Base-by-base conservation (phyloP, 108 stramenopile species). In the Epipyxis sp. region DNA sequence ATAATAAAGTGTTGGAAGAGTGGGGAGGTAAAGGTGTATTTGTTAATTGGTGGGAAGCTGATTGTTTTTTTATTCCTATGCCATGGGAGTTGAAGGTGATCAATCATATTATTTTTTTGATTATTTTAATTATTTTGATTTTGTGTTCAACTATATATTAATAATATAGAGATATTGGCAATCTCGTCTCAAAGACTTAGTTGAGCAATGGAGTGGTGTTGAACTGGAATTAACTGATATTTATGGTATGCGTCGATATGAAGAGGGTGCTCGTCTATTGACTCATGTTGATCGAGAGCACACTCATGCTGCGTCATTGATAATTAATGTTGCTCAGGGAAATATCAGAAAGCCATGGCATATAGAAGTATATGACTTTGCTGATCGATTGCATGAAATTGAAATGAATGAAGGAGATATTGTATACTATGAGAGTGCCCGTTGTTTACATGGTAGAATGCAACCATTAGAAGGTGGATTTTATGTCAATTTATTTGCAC, bases 241-340 rank as follows among this genome's bases (percentile, higher is more conserved):
- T 81, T 96, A 96, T 77, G 95, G 95, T 44, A 84, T 96, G 3
- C 88, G 95, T 34, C 87, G 90, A 44, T 96, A 96, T 78, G 86
- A 91, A 62, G 76, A 89, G 59, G 94, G 93, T 16, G 91, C 92
- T 44, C 82, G 91, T 39, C 68, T 96, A 42, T 68, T 92, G 76
- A 91, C 90, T 44, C 95, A 96, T 78, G 93, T 94, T 16, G 95
- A 96, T 85, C 82, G 93, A 30, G 79, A 90, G 1, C 83, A 76
- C 2, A 96, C 95, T 1, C 95, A 96, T 79, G 92, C 93, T 27
- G 86, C 90, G 1, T 89, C 88, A 46, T 83, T 91, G 10, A 96
- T 96, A 85, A 91, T 96, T 78, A 93, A 96, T 77, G 81, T 96
- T 27, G 93, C 90, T 37, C 95, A 96, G 84, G 90, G 85, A 3